phyloP scores from a whole-genome alignment of 2,329 filamentous ascomycete species.

The Hypoxylon sp. region DNA sequence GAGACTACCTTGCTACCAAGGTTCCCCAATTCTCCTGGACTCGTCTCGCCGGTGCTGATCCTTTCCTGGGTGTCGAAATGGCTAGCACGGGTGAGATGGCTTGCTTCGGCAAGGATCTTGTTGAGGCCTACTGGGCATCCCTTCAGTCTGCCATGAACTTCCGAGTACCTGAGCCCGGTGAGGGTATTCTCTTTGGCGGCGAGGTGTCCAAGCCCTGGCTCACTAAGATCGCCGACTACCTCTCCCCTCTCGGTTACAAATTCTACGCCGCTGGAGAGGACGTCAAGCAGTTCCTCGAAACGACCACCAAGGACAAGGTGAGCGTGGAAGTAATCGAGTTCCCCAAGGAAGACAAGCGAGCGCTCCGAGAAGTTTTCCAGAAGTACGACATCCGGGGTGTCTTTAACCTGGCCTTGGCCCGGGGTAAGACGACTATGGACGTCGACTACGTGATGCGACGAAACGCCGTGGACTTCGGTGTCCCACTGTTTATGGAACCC shows the following conservation, averaged over 20 bases:
- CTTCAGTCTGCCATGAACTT: conserved; percentile 99
- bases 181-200: conserved; percentile 94
- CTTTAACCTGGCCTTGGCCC: conserved; percentile 90
- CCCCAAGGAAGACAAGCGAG: conserved; percentile 95
- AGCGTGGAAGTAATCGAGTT: conserved; percentile 93
- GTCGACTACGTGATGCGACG: conserved; percentile 98
- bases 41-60: conserved; percentile 94
- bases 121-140: conserved; percentile 98
- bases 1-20: conserved; percentile 95
- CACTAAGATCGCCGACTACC: conserved; percentile 83
- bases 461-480: conserved; percentile 98
- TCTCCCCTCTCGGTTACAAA: conserved; percentile 92
- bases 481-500: conserved; percentile 98
- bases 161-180: conserved; percentile 92
- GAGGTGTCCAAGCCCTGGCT: conserved; percentile 79
- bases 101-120: conserved; percentile 94
- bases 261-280: conserved; percentile 85
- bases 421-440: conserved; percentile 86
- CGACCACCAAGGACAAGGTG: conserved; percentile 72
- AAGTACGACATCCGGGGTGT: conserved; percentile 96
- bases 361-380: conserved; percentile 92
- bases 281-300: conserved; percentile 87
- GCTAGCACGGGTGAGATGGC: conserved; percentile 96
- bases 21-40: conserved; percentile 99
- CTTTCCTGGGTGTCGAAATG: conserved; percentile 99